Evolutionary conservation across 2,329 filamentous ascomycete genomes (phyloP).

Genomic region (Alternaria conjuncta): DNA sequence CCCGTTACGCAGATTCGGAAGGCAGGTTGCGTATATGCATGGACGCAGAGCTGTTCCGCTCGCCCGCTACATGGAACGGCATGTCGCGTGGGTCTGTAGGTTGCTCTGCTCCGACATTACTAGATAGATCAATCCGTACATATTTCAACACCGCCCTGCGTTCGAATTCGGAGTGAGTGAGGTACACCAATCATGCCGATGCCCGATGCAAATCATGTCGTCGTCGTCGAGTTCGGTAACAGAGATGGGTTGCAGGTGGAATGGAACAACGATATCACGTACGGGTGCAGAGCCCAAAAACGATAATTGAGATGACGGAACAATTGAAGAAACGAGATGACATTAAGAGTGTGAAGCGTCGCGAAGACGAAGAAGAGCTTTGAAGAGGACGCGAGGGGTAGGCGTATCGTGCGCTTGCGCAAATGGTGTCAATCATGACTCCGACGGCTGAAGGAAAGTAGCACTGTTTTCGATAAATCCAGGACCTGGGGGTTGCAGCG

Average conservation of each 20-base stretch:
- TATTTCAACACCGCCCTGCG: rapidly evolving
- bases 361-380: neutral
- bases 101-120: neutral
- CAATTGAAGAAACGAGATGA: neutral
- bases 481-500: no score
- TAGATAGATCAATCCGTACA: rapidly evolving
- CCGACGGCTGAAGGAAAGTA: neutral
- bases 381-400: neutral
- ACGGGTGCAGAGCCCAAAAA: no score
- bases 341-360: rapidly evolving
- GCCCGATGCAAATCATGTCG: neutral
- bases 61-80: neutral
- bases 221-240: rapidly evolving
- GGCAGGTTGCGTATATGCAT: neutral
- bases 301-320: rapidly evolving
- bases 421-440: neutral
- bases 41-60: neutral
- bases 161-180: neutral
- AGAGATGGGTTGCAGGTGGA: neutral
- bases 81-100: neutral
- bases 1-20: neutral
- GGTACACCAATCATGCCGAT: neutral
- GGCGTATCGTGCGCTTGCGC: rapidly evolving
- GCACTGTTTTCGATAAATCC: neutral
- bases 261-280: neutral